phyloP scores from a whole-genome alignment of 2,329 filamentous ascomycete genomes.

The Colletotrichum tropicale region DNA sequence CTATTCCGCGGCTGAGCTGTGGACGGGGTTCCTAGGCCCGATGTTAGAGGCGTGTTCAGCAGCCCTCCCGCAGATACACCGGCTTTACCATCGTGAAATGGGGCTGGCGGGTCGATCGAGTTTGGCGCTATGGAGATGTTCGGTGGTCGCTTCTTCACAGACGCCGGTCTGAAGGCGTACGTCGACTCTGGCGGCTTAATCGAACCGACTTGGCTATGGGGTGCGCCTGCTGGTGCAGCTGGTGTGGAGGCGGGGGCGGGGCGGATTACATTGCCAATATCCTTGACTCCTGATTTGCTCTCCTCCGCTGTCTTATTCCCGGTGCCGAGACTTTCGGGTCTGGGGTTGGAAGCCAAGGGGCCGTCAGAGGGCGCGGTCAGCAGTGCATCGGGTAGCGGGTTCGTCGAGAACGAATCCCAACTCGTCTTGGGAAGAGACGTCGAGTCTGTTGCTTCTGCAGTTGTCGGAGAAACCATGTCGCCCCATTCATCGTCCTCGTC shows the following conservation, averaged over 20 bases:
- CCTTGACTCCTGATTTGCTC: conserved; percentile 6
- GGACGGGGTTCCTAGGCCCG: neutral
- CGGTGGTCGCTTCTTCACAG: neutral
- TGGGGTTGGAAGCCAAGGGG: neutral
- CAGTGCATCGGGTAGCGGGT: neutral
- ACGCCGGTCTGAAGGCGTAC: conserved; percentile 2
- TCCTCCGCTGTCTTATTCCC: neutral
- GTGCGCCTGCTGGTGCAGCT: neutral
- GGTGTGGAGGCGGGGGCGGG: conserved; percentile 14
- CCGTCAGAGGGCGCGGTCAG: neutral
- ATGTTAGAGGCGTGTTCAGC: neutral
- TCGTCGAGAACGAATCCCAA: conserved; percentile 17
- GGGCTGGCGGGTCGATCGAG: neutral
- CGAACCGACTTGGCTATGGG: neutral
- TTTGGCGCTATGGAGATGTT: neutral
- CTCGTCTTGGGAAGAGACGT: conserved; percentile 12
- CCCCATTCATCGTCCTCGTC: conserved; percentile 59
- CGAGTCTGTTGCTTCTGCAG: conserved; percentile 5
- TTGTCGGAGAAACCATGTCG: conserved; percentile 58
- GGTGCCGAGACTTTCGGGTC: neutral
- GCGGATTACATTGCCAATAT: conserved; percentile 13
- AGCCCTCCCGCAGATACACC: neutral
- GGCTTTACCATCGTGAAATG: neutral
- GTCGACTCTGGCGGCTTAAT: neutral
- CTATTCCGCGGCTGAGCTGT: neutral